Evolutionary conservation across 495 filamentous ascomycete species (phyloP).

Genomic region (Pyronema omphalodes): DNA sequence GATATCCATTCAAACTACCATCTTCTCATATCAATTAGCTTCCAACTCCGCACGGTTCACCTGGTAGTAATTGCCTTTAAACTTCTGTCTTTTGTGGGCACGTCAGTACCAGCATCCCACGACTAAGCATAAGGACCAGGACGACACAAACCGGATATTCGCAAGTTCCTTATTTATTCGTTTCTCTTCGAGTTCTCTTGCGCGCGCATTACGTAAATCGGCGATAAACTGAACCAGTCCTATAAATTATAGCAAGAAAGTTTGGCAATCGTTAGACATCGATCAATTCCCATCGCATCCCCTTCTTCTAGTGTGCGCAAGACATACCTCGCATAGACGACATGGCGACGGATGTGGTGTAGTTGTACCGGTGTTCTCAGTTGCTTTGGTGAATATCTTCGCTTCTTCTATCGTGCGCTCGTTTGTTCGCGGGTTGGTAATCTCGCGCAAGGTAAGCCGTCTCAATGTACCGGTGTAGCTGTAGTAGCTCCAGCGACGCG

Average conservation of each 20-base stretch:
- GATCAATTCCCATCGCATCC: neutral
- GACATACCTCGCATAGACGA: slow-evolving; percentile 7
- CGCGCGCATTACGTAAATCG: slow-evolving; percentile 84
- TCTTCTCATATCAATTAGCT: slow-evolving; percentile 32
- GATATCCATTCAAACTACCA: slow-evolving; percentile 79
- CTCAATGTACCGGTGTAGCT: no score
- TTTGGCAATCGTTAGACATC: neutral
- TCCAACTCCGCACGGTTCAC: neutral
- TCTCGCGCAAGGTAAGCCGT: no score
- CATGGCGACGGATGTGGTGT: neutral
- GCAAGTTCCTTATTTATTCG: slow-evolving; percentile 98
- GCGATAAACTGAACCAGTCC: slow-evolving; percentile 97
- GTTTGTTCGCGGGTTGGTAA: no score
- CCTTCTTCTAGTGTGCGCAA: neutral
- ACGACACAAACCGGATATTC: slow-evolving; percentile 56
- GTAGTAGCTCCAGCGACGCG: no score
- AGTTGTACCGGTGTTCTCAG: no score
- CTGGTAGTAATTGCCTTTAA: slow-evolving; percentile 39
- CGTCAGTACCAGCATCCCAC: slow-evolving; percentile 6
- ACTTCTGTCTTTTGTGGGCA: slow-evolving; percentile 42
- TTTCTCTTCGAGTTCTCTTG: slow-evolving; percentile 93
- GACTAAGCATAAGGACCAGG: neutral
- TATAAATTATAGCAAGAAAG: slow-evolving; percentile 6
- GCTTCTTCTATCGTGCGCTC: no score
- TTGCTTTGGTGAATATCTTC: no score